Base-by-base conservation (phyloP, 768 basidiomycete species). In the Lactarius deliciosus region DNA sequence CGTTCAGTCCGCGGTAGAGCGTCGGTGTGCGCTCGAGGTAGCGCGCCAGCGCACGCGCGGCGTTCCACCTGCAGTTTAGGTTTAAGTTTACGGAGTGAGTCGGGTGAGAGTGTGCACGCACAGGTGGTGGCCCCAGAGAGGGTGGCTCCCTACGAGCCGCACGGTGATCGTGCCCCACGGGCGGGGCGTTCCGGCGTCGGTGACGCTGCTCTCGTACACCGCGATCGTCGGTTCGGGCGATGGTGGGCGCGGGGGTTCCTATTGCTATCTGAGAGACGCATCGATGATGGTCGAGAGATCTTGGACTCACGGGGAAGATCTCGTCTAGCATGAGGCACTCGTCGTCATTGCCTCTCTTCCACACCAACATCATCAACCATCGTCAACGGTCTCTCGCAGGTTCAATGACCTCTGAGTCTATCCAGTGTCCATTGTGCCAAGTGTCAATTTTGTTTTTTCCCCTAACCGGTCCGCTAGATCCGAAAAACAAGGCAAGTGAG, bases 91-190 rank as follows among this genome's bases (percentile, higher is more conserved):
- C n/a, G n/a, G n/a, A n/a, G n/a, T n/a, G n/a, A n/a, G n/a, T n/a
- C n/a, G n/a, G n/a, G 32, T 32, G 7, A 6, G 32, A 8, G 32
- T 32, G 32, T 6, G 32, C 32, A 36, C 80, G 66, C 70, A 92
- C 91, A 93, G 75, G 73, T 92, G 79, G 73, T 93, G 90, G 1
- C 85, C 92, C 91, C 91, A 94, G 5, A 94, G 78, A 1, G 91
- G 88, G 72, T 93, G 92, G 1, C 83, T 83, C 16, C 92, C 92
- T 0, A 94, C 90, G 8, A 94, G 81, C 66, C 85, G 78, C 47
- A 94, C 88, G 6, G 78, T 76, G 18, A 94, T 79, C 40, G 80
- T 43, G 25, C 66, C 70, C 77, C 77, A 77, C 9, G 28, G 16
- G 13, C 9, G 34, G 41, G 47, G 47, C 22, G 41, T 50, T n/a